Base-by-base conservation (phyloP, 2,329 filamentous ascomycete species). In the Aspergillus calidoustus region DNA sequence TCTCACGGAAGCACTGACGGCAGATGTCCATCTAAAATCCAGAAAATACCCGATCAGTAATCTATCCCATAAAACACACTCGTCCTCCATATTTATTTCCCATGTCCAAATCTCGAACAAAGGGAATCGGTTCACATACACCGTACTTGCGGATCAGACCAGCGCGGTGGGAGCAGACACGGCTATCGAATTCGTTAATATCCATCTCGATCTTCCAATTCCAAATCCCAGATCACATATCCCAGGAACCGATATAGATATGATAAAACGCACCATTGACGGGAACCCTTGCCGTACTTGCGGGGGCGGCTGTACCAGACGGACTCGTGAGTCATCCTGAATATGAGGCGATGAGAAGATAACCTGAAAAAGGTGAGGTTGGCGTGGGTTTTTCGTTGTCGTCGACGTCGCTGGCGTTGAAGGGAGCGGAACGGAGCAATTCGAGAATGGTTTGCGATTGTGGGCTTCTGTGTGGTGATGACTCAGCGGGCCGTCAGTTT, bases 101-200 rank as follows among this genome's bases (percentile, higher is more conserved):
- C 22, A 25, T n/a, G 6, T 2, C 11, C 8, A 9, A 31, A 30
- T n/a, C 7, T 38, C 28, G 31, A 9, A 30, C 7, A 28, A 25
- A 17, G 11, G 25, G 41, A 57, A 19, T 51, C 30, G 34, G 9
- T 52, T 59, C 68, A 61, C 75, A 73, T 76, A 78, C 76, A 78
- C 95, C 94, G 86, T 99, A 99, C 87, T 99, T 99, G 87, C 95
- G 93, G 89, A 99, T 97, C 75, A 99, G 89, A 96, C 95, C 95
- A 79, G 95, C 94, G 80, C 88, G 89, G 91, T 99, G 94, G 80
- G 93, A 92, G 92, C 89, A 91, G 80, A 91, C 89, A 79, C 89
- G 89, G 86, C 89, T 91, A 58, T 62, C 52, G 54, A 60, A 66
- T 41, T 64, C 65, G 66, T 75, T 66, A 75, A 72, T 68, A 65